Evolutionary conservation across 768 basidiomycete species (phyloP).

Genomic region (Hemileccinum impolitum): DNA sequence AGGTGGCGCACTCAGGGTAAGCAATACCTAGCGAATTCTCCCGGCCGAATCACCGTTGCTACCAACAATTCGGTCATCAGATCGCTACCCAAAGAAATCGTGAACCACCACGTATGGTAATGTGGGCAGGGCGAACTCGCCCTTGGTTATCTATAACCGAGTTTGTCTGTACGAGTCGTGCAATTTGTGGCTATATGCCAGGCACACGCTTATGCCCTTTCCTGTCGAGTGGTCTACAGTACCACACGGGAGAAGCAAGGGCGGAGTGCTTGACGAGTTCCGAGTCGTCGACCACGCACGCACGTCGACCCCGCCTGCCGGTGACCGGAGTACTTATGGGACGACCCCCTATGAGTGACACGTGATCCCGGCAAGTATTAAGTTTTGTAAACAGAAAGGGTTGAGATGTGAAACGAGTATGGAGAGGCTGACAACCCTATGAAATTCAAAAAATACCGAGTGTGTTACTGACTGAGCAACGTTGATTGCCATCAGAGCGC

Average conservation of each 20-base stretch:
- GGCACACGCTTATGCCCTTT: slow-evolving; percentile 17
- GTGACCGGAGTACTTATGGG: slow-evolving; percentile 11
- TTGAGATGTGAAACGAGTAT: slow-evolving; percentile 25
- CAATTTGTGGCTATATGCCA: slow-evolving; percentile 12
- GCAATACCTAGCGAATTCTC: slow-evolving; percentile 10
- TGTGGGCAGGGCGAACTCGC: slow-evolving; percentile 9
- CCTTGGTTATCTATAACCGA: slow-evolving; percentile 13
- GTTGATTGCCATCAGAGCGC: slow-evolving; percentile 10
- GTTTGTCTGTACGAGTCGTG: not conserved
- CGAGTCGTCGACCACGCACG: slow-evolving; percentile 7
- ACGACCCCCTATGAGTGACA: slow-evolving; percentile 7
- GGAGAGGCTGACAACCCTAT: slow-evolving; percentile 18
- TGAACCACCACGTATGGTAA: slow-evolving; percentile 5
- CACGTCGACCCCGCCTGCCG: slow-evolving; percentile 10
- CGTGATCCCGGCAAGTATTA: slow-evolving; percentile 28
- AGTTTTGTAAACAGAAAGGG: slow-evolving; percentile 20
- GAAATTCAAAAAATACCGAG: slow-evolving; percentile 9
- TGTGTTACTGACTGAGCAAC: slow-evolving; percentile 7
- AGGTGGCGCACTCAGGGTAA: slow-evolving; percentile 25
- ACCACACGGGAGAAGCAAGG: slow-evolving; percentile 9
- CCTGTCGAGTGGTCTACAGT: not conserved
- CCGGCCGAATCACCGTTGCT: slow-evolving; percentile 12
- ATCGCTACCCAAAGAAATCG: slow-evolving; percentile 2
- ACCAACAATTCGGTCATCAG: slow-evolving; percentile 3
- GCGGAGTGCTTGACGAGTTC: not conserved